Conservation (phyloP, 148 eudicot genomes). For the Vaccinium vitisidaea region DNA sequence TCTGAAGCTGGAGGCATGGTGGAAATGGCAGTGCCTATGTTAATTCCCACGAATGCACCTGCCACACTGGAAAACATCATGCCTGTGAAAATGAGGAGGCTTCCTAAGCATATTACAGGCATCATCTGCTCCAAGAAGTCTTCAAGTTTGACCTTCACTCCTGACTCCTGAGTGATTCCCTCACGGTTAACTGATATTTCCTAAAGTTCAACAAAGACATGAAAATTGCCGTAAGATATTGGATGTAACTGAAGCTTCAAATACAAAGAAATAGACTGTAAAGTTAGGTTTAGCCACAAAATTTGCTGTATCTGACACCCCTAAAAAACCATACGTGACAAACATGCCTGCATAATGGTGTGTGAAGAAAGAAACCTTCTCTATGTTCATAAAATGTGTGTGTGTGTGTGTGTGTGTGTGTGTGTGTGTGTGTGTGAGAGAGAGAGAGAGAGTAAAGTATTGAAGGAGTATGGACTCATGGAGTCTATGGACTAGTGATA, state of each 20-base stretch:
- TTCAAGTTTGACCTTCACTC: slow-evolving; percentile 16
- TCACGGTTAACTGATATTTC: slow-evolving; percentile 7
- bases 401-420: background rate
- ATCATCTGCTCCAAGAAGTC: slow-evolving; percentile 26
- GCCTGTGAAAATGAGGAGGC: slow-evolving; percentile 26
- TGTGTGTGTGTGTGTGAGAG: too few relatives aligned
- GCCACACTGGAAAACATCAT: slow-evolving; percentile 24
- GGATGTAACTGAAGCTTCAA: background rate
- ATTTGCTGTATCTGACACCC: background rate
- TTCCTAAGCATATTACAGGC: slow-evolving; percentile 33
- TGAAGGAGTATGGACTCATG: background rate
- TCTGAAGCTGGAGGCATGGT: slow-evolving; percentile 46
- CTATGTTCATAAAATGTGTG: background rate
- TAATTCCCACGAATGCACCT: slow-evolving; percentile 49
- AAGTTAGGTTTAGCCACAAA: background rate
- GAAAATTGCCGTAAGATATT: background rate
- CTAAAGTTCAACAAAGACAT: slow-evolving; percentile 4
- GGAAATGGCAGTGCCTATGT: slow-evolving; percentile 63
- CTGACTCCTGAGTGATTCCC: slow-evolving; percentile 8
- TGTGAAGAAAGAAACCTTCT: background rate
- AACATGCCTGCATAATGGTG: background rate
- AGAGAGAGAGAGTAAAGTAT: background rate
- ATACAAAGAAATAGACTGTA: background rate
- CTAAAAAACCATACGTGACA: background rate
- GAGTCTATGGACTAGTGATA: background rate